These are phyloP conservation scores for Boletellus ananas DNA, from an alignment of 768 basidiomycete genomes.

Conservation along the genomic window DNA sequence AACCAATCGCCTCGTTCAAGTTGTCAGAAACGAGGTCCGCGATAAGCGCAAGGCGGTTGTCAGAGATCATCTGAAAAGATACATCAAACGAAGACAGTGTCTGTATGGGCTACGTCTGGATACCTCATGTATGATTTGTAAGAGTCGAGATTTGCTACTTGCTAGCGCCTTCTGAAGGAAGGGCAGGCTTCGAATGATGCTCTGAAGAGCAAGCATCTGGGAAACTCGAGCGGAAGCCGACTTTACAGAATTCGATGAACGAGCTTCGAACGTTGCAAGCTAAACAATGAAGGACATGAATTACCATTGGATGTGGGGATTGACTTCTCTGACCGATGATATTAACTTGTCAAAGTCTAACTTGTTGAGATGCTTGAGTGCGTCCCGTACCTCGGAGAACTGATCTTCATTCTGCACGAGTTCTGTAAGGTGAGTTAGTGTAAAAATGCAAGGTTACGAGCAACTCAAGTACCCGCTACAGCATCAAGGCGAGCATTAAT, in stretches of 20 bases:
- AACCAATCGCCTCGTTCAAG: slow-evolving; percentile 68
- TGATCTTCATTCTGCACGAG: slow-evolving; percentile 72
- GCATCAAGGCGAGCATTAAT: slow-evolving; percentile 83
- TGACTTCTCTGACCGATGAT: slow-evolving; percentile 45
- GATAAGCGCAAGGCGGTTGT: slow-evolving; percentile 66
- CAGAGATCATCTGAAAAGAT: slow-evolving; percentile 59
- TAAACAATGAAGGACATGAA: slow-evolving; percentile 25
- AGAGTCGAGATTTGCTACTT: slow-evolving; percentile 54
- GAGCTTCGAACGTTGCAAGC: slow-evolving; percentile 65
- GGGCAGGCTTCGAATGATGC: slow-evolving; percentile 64
- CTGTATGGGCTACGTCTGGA: not conserved
- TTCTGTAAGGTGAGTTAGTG: slow-evolving; percentile 41
- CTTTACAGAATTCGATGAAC: slow-evolving; percentile 51
- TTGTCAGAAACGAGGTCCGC: slow-evolving; percentile 53
- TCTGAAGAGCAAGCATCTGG: slow-evolving; percentile 78
- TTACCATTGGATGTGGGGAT: not conserved
- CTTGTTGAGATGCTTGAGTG: slow-evolving; percentile 67
- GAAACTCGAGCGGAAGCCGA: slow-evolving; percentile 64
- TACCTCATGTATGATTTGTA: slow-evolving; percentile 62
- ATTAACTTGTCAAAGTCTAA: slow-evolving; percentile 89
- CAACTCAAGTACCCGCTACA: slow-evolving; percentile 59
- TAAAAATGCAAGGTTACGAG: not conserved
- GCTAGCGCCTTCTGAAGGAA: slow-evolving; percentile 57
- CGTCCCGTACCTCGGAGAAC: slow-evolving; percentile 64
- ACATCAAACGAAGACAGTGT: not conserved